Conservation (phyloP, 345 rosid species). For the Hibiscus syriacus region DNA sequence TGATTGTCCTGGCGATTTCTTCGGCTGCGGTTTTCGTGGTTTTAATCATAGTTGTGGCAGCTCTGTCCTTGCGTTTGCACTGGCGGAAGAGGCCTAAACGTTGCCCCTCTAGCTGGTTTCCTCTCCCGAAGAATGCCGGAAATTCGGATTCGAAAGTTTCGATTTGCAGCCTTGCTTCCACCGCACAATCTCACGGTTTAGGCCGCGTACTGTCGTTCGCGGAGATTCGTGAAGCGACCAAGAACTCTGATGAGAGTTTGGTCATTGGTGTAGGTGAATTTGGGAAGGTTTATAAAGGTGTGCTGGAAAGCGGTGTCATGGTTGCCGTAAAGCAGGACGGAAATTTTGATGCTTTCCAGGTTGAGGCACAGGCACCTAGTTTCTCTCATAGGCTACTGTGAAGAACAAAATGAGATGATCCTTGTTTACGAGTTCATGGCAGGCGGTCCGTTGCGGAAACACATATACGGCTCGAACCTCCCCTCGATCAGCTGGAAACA, state of each 20-base stretch:
- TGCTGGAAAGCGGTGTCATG: constrained; percentile 38
- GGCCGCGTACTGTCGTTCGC: constrained; percentile 15
- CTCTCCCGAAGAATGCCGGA: constrained; percentile 9
- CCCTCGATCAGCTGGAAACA: constrained; percentile 47
- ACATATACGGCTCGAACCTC: constrained; percentile 36
- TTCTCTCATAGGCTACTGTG: constrained; percentile 57
- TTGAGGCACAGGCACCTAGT: constrained; percentile 69
- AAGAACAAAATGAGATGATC: constrained; percentile 57
- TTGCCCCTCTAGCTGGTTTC: constrained; percentile 7
- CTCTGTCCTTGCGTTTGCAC: neutral
- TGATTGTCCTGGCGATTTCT: constrained; percentile 4
- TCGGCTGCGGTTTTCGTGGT: constrained; percentile 2
- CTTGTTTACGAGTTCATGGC: constrained; percentile 68
- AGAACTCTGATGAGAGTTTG: constrained; percentile 38
- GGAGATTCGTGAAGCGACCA: constrained; percentile 41
- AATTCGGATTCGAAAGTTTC: constrained; percentile 19
- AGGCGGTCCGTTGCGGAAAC: constrained; percentile 58
- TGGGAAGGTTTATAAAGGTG: constrained; percentile 62
- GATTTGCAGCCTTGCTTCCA: constrained; percentile 14
- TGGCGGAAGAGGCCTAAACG: constrained; percentile 8
- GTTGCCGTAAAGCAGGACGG: constrained; percentile 69
- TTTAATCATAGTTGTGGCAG: neutral
- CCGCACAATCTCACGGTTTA: constrained; percentile 13
- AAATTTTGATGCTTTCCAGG: constrained; percentile 63
- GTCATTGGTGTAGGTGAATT: constrained; percentile 66